Evolutionary conservation across 2,329 filamentous ascomycete species (phyloP).

Genomic region (Colletotrichum sp.): DNA sequence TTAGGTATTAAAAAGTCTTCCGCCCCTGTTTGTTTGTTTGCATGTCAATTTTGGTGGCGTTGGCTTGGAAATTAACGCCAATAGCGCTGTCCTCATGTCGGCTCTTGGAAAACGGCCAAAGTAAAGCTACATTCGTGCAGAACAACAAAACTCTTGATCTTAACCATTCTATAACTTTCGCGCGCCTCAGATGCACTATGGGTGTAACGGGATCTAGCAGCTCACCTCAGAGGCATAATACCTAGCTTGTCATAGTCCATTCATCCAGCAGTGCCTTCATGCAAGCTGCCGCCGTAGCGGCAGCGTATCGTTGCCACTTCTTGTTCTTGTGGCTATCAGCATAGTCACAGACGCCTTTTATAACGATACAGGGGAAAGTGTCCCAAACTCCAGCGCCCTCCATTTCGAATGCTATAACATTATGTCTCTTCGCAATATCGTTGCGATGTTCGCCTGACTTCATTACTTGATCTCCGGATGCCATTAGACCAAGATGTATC

Average conservation of each 20-base stretch:
- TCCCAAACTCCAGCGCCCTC: conserved; percentile 38
- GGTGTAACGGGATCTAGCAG: no score
- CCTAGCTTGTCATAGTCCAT: neutral
- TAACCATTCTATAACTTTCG: no score
- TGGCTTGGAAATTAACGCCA: no score
- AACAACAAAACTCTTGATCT: no score
- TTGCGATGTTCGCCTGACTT: conserved; percentile 40
- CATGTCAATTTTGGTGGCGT: neutral
- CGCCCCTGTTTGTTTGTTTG: neutral
- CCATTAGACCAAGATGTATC: conserved; percentile 40
- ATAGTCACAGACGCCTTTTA: conserved; percentile 46
- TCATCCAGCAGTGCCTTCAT: neutral
- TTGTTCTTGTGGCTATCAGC: conserved; percentile 44
- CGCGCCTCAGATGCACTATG: no score
- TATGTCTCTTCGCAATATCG: conserved; percentile 24
- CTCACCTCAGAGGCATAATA: neutral
- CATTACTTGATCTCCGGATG: conserved; percentile 41
- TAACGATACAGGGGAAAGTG: conserved; percentile 30
- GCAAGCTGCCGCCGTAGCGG: conserved; percentile 40
- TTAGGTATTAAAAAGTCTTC: neutral
- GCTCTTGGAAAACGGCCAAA: neutral
- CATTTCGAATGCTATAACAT: conserved; percentile 37
- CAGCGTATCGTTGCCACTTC: conserved; percentile 43
- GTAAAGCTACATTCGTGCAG: no score
- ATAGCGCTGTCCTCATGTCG: neutral